Conservation (phyloP, 805 yeast species). For the Starmerella scarabaei region DNA sequence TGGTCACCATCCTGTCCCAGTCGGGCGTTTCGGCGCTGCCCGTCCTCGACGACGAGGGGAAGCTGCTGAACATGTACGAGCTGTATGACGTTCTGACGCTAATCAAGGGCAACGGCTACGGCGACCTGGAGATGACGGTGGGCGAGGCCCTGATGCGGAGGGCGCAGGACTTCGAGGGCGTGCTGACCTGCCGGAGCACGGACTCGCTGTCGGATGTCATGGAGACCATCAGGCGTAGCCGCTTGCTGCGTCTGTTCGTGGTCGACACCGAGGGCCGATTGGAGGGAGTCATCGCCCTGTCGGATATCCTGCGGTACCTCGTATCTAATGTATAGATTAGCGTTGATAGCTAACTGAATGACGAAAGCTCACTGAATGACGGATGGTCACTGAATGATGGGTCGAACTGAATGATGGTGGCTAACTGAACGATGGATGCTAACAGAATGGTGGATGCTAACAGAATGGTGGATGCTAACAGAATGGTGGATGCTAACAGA, state of each 20-base stretch:
- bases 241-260: slow-evolving; percentile 83
- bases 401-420: no score
- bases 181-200: slow-evolving; percentile 79
- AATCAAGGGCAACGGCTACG: slow-evolving; percentile 78
- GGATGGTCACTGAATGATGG: no score
- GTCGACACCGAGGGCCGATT: slow-evolving; percentile 73
- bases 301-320: slow-evolving; percentile 71
- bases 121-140: slow-evolving; percentile 78
- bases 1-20: slow-evolving; percentile 65
- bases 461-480: no score
- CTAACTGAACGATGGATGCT: no score
- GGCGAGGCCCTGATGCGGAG: slow-evolving; percentile 93
- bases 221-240: slow-evolving; percentile 83
- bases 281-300: slow-evolving; percentile 73
- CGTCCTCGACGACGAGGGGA: slow-evolving; percentile 58
- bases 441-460: no score
- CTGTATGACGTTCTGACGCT: slow-evolving; percentile 88
- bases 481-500: no score
- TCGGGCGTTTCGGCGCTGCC: slow-evolving; percentile 88
- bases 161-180: slow-evolving; percentile 95
- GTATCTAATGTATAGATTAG: background rate
- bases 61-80: slow-evolving; percentile 80
- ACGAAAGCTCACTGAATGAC: no score
- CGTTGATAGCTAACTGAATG: background rate
- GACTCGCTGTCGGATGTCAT: slow-evolving; percentile 80